phyloP scores from a whole-genome alignment of 2,329 filamentous ascomycete genomes.

The Chaetomium sp. region DNA sequence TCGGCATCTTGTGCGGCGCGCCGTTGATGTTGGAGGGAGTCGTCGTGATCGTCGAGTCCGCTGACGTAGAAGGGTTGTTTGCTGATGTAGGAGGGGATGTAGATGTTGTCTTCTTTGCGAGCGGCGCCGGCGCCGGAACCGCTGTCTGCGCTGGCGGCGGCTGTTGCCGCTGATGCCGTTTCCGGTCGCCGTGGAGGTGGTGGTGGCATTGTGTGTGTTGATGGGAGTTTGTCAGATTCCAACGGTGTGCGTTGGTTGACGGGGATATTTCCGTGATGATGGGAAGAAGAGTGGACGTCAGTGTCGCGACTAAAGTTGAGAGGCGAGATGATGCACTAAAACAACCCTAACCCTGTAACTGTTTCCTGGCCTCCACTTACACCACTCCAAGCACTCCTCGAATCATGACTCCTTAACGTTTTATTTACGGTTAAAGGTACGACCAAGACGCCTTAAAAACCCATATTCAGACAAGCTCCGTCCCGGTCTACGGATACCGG shows the following conservation, averaged over 20 bases:
- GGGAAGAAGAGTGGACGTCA: not conserved
- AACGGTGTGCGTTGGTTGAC: not conserved
- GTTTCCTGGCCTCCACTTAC: not conserved
- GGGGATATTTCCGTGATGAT: not conserved
- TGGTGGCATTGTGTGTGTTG: slow-evolving; percentile 14
- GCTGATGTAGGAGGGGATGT: slow-evolving; percentile 96
- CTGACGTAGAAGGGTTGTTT: slow-evolving; percentile 95
- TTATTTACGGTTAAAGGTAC: not conserved
- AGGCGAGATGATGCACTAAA: not conserved
- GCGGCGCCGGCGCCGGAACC: slow-evolving; percentile 35
- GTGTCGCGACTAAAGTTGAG: not conserved
- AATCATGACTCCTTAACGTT: not conserved
- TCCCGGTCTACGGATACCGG: not conserved
- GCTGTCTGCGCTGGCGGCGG: slow-evolving; percentile 14
- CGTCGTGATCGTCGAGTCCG: slow-evolving; percentile 59
- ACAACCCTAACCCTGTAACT: not conserved
- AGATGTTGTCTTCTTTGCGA: slow-evolving; percentile 90
- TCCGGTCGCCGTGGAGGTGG: slow-evolving; percentile 16
- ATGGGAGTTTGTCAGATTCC: not conserved
- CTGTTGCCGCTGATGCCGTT: slow-evolving; percentile 5
- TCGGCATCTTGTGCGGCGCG: slow-evolving; percentile 48
- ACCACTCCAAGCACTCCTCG: not conserved
- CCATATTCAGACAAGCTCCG: no score
- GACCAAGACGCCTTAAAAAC: not conserved
- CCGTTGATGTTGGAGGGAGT: slow-evolving; percentile 96